These are phyloP conservation scores for Elsinoe perseae DNA, from an alignment of 2,329 filamentous ascomycete species.

Conservation along the genomic window DNA sequence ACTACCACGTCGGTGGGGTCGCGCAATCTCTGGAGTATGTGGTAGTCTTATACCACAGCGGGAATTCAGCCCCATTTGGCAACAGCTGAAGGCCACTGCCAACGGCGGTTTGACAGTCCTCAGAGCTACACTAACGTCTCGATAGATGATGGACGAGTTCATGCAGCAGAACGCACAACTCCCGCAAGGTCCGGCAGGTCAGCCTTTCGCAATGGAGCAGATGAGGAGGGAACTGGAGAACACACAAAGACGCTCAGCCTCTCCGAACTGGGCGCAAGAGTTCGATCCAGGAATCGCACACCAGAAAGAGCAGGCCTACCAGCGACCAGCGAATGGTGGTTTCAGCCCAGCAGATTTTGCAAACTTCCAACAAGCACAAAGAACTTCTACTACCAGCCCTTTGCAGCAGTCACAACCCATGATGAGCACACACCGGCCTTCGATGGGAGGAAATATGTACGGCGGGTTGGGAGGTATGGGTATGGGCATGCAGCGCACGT, in stretches of 20 bases:
- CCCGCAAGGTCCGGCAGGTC: constrained; percentile 45
- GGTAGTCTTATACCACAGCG: no score
- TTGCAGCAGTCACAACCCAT: constrained; percentile 23
- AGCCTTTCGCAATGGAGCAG: constrained; percentile 60
- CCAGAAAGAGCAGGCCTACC: constrained; percentile 59
- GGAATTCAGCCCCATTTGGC: no score
- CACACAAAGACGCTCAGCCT: constrained; percentile 43
- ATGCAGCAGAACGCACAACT: constrained; percentile 67
- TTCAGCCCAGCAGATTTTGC: constrained; percentile 84
- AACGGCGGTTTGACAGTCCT: no score
- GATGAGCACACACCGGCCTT: constrained; percentile 49
- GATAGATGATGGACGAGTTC: constrained; percentile 86
- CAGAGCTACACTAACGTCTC: background rate
- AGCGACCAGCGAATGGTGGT: constrained; percentile 41
- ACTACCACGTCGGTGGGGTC: no score
- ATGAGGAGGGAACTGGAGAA: constrained; percentile 57
- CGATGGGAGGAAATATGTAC: constrained; percentile 50
- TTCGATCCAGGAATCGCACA: constrained; percentile 53
- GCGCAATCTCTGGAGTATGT: no score
- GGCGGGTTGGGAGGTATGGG: constrained; percentile 48
- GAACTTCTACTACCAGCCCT: constrained; percentile 15
- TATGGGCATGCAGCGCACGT: constrained; percentile 43
- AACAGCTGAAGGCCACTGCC: no score
- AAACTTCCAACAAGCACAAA: constrained; percentile 61
- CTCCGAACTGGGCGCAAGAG: constrained; percentile 55